Percentiles rank a stretch among this genome's conserved stretches.
Evolutionary conservation across 2,329 filamentous ascomycete species (phyloP).

Genomic region (Hymenoscyphus fraxineus): DNA sequence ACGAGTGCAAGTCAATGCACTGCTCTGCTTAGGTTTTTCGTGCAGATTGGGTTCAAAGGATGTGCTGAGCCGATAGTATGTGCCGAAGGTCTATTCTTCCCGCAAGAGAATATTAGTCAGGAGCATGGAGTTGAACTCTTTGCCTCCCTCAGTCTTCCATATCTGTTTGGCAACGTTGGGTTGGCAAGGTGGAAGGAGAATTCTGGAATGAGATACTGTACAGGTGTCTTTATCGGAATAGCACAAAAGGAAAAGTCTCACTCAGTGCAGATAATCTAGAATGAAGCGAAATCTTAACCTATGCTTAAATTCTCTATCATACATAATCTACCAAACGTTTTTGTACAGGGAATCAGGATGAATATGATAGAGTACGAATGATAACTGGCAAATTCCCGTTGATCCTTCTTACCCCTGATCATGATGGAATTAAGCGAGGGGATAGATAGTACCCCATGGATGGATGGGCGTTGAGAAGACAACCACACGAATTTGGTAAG

Average conservation of each 20-base stretch:
- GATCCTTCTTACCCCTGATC: too few species aligned
- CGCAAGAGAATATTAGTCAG: background rate
- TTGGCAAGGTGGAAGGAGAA: background rate
- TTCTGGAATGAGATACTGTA: background rate
- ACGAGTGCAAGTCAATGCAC: background rate
- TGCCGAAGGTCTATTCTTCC: background rate
- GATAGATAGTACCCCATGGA: too few species aligned
- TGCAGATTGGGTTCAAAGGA: background rate
- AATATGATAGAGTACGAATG: too few species aligned
- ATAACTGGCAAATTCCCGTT: too few species aligned
- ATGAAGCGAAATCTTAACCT: background rate
- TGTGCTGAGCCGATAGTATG: background rate
- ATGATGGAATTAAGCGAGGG: too few species aligned
- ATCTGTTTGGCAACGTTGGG: background rate
- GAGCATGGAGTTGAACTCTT: background rate
- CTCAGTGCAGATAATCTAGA: background rate
- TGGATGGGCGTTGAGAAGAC: too few species aligned
- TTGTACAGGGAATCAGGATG: too few species aligned
- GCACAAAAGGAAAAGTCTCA: background rate
- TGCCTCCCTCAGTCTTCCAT: background rate
- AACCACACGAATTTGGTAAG: too few species aligned
- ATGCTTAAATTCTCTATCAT: too few species aligned
- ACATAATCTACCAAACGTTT: too few species aligned
- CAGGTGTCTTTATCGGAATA: background rate
- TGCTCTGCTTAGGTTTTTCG: background rate